Conservation (phyloP, 176 grass and related monocot species). For the Echinochloa phyllopogon region DNA sequence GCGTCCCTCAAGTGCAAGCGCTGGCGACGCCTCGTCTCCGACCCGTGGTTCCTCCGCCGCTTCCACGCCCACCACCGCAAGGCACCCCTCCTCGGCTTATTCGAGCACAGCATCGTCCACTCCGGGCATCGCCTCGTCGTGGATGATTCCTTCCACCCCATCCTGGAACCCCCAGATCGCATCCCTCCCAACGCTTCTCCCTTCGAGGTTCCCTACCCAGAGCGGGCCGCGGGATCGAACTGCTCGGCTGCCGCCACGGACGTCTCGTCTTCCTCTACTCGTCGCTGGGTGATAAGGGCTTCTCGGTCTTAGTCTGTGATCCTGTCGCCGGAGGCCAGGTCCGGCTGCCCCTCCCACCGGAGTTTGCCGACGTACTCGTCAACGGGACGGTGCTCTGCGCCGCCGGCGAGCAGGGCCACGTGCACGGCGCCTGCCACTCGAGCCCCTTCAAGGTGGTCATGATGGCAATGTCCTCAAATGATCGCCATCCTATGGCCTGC, state of each 20-base stretch:
- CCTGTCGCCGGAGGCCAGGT: background rate
- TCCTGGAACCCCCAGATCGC: background rate
- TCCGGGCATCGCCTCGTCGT: background rate
- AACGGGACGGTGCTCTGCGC: background rate
- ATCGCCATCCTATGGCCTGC: background rate
- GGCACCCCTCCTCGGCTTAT: background rate
- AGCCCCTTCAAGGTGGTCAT: background rate
- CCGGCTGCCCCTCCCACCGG: too few relatives aligned
- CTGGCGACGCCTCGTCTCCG: background rate
- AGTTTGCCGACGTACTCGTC: background rate
- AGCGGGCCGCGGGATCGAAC: background rate
- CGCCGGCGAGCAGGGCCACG: background rate
- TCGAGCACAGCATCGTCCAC: too few relatives aligned
- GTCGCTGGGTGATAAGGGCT: too few relatives aligned
- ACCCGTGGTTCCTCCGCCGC: background rate
- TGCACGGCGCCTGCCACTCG: slow-evolving; percentile 1
- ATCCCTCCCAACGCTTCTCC: background rate
- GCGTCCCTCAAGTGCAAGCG: background rate
- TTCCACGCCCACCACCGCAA: background rate
- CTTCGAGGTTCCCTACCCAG: too few relatives aligned
- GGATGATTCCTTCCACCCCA: background rate
- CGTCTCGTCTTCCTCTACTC: background rate
- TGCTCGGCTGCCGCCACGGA: background rate
- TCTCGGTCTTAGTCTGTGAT: background rate
- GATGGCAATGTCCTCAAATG: background rate